Conservation (phyloP, 2,329 filamentous ascomycete species). For the Diplodia seriata region DNA sequence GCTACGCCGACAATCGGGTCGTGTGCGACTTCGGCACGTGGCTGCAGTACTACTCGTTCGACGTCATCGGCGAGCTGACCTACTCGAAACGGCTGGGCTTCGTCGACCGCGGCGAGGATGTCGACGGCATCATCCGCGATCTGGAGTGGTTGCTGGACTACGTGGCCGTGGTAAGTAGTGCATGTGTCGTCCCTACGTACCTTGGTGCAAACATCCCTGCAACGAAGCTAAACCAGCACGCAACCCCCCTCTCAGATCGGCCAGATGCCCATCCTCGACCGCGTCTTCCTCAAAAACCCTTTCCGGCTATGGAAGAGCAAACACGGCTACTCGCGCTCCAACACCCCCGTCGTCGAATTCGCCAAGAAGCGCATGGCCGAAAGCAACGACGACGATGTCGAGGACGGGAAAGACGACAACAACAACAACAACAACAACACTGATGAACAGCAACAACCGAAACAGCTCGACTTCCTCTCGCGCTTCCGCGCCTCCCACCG, state of each 20-base stretch:
- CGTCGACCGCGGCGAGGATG: constrained; percentile 33
- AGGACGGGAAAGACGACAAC: constrained; percentile 35
- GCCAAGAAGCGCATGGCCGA: constrained; percentile 29
- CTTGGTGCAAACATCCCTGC: no score
- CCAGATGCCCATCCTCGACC: constrained; percentile 32
- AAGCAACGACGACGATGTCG: constrained; percentile 37
- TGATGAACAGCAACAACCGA: not conserved
- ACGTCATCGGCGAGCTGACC: constrained; percentile 36
- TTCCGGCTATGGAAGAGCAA: constrained; percentile 36
- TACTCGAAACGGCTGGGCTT: constrained; percentile 35
- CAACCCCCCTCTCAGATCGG: not conserved
- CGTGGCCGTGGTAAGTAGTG: constrained; percentile 5
- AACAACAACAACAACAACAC: not conserved
- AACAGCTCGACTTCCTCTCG: constrained; percentile 13
- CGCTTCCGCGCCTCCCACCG: constrained; percentile 7
- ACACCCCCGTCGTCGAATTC: constrained; percentile 44
- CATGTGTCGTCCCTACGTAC: no score
- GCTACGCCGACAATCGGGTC: not conserved
- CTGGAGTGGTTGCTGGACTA: constrained; percentile 10
- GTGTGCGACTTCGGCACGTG: constrained; percentile 48
- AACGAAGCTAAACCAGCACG: not conserved
- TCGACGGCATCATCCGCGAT: constrained; percentile 25
- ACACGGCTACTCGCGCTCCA: constrained; percentile 44
- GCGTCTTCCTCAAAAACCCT: constrained; percentile 28
- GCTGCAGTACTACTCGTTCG: constrained; percentile 45